Percentiles rank a stretch among this genome's conserved stretches.
These are phyloP conservation scores for Avena insularis DNA, from an alignment of 176 grass and related monocot genomes.

Conservation along the genomic window DNA sequence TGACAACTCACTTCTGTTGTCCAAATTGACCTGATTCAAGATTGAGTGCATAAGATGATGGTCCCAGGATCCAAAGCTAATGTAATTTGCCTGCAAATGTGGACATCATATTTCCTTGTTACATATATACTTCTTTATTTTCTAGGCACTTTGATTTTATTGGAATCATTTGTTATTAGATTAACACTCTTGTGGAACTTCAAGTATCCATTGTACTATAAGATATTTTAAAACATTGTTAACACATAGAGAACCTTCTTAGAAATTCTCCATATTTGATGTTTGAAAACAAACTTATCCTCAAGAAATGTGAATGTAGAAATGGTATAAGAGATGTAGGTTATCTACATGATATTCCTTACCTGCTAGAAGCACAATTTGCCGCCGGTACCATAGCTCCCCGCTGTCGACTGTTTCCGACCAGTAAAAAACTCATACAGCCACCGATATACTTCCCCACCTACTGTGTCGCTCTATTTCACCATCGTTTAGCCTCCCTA, in stretches of 20 bases:
- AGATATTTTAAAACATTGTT: constrained; percentile 39
- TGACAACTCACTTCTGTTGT: too few relatives aligned
- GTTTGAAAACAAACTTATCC: constrained; percentile 20
- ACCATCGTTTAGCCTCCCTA: too few relatives aligned
- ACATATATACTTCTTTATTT: too few relatives aligned
- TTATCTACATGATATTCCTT: constrained; percentile 6
- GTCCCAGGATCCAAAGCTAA: too few relatives aligned
- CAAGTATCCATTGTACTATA: constrained; percentile 26
- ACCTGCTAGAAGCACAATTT: neutral
- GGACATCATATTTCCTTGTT: too few relatives aligned
- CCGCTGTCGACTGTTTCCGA: too few relatives aligned
- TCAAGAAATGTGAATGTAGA: neutral
- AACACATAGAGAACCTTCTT: constrained; percentile 61
- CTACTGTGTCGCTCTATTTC: too few relatives aligned
- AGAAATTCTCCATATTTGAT: constrained; percentile 60
- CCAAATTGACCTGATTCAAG: too few relatives aligned
- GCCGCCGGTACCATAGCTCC: neutral
- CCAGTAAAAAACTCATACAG: neutral
- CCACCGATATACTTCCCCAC: neutral
- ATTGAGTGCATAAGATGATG: too few relatives aligned
- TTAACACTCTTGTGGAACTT: neutral
- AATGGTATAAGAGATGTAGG: neutral
- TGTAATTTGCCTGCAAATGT: too few relatives aligned
- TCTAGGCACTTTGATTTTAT: too few relatives aligned
- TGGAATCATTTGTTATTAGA: too few relatives aligned